Base-by-base conservation (phyloP, 179 eudicot genomes). In the Patellifolia procumbens region DNA sequence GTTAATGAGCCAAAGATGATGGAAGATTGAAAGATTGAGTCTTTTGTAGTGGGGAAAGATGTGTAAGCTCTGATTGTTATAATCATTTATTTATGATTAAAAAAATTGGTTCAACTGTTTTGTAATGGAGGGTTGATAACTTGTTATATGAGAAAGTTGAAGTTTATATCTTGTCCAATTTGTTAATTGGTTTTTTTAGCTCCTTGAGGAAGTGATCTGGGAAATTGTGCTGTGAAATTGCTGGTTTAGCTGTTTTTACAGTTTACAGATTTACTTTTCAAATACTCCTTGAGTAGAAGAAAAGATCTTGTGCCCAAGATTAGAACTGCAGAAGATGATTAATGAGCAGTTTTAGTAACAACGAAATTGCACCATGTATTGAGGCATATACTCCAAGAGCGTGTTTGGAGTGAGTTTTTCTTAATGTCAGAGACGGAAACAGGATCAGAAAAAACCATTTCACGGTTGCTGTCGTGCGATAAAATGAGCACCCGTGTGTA, bases 81-180 rank as follows among this genome's bases (percentile, higher is more conserved):
- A 32, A 76, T 46, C 51, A 70, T 58, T 59, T 77, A 37, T 70
- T 77, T 70, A 49, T 70, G 35, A 34, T 16, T 7, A 5, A 42
- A 64, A 64, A 43, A 35, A 64, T n/a, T n/a, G 69, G 37, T 16
- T 22, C 35, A 60, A 45, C n/a, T 70, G 55, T 60, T 77, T 51
- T 77, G 70, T 77, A 70, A 77, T 59, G 58, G 62, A 77, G 59
- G 69, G 48, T 59, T 60, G 11, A n/a, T n/a, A n/a, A n/a, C n/a
- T n/a, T n/a, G n/a, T 35, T 26, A 59, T 34, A 45, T 77, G 74
- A 43, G 45, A 69, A 70, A 69, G 22, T 69, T 15, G 46, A 37
- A n/a, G 55, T 51, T 75, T 16, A 46, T 65, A n/a, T n/a, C n/a
- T 67, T 75, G 61, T 75, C 31, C 67, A 60, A 34, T 62, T 6